phyloP scores from a whole-genome alignment of 2,329 filamentous ascomycete genomes.

The Monosporascus sp. region DNA sequence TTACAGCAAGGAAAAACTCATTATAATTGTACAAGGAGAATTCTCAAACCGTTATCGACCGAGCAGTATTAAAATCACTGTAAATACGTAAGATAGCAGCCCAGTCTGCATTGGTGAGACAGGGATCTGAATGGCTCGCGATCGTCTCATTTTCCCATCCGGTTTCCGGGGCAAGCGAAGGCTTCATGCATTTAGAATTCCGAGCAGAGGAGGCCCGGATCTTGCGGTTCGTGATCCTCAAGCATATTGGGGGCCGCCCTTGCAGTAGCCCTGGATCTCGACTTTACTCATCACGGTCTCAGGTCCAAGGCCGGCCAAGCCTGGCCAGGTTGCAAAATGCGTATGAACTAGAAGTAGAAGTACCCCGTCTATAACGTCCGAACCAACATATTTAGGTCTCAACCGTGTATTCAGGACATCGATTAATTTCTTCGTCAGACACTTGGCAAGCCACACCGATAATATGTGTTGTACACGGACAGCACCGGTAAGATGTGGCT shows the following conservation, averaged over 20 bases:
- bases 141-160: neutral
- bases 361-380: too few species aligned
- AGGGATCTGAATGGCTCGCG: neutral
- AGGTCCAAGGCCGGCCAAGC: neutral
- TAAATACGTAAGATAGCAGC: neutral
- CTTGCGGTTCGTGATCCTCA: neutral
- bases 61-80: neutral
- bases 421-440: too few species aligned
- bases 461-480: too few species aligned
- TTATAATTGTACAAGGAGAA: neutral
- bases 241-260: neutral
- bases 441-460: too few species aligned
- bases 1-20: neutral
- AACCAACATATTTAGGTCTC: too few species aligned
- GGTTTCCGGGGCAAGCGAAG: neutral
- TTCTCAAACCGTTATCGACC: neutral
- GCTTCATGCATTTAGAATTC: too few species aligned
- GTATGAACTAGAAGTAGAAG: too few species aligned
- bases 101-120: neutral
- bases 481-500: too few species aligned
- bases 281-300: neutral
- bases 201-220: neutral
- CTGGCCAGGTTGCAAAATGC: too few species aligned
- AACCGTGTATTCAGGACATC: too few species aligned
- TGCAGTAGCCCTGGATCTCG: neutral